Base-by-base conservation (phyloP, 805 yeast genomes). In the Wickerhamomyces subpelliculosus region DNA sequence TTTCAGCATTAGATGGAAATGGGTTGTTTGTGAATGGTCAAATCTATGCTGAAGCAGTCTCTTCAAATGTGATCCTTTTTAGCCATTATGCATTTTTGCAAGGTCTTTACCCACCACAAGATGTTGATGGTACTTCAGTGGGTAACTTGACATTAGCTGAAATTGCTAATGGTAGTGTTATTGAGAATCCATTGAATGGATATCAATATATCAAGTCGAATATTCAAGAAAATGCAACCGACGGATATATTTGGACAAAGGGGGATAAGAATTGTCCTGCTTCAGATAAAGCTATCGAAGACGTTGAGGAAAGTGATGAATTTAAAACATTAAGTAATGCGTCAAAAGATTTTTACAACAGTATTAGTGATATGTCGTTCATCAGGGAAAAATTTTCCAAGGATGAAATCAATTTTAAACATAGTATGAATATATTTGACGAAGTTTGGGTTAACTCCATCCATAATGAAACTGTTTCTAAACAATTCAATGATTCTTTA, bases 71-170 rank as follows among this genome's bases (percentile, higher is more conserved):
- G 25, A 52, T 71, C 29, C 55, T 58, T 27, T 61, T 60, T 51
- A 62, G 72, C 17, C 72, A 67, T 41, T 39, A 58, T 39, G 59
- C 73, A 4, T 71, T 68, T 54, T 45, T 68, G 30, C 75, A 71
- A 49, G 75, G 75, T 25, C 48, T 70, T 27, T 71, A 65, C 44
- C 75, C 75, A 13, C 69, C 73, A 19, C 57, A 58, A 21, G 49
- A 54, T 34, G 42, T 53, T 7, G 50, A 50, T 32, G 34, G 38
- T 8, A 31, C 40, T 7, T n/a, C 35, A 11, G 52, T 52, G 20
- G 45, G 44, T 16, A 58, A 45, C 22, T 41, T 34, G 10, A 47
- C 54, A 14, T 46, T 67, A 39, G 53, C 71, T n/a, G 54, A 43
- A 31, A 45, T 64, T 31, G 37, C 64, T 25, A 68, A 70, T 44